Evolutionary conservation across 2,329 filamentous ascomycete species (phyloP), one percentile per base, ranked within the genome.

Genomic region (Penicillium sp.): DNA sequence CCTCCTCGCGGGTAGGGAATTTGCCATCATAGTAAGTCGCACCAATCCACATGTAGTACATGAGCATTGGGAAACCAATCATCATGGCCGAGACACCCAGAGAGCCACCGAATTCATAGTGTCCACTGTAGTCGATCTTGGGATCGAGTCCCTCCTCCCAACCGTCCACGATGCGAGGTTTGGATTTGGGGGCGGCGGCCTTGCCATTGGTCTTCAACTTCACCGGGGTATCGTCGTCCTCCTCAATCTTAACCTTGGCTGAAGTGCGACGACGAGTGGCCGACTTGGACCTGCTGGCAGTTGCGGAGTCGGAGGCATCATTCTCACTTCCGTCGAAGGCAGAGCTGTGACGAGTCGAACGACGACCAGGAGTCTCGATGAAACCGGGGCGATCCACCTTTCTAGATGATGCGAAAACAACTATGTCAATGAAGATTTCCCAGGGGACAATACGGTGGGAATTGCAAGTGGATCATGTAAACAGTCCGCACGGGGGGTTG

Each of bases 41-140:
- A 50, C 95, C 95, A 75, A 96, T 88, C 93, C 93, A 98, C 93
- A 99, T 96, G 79, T 97, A 98, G 84, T 91, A 97, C 93, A 98
- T 98, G 67, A 99, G 84, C 37, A 88, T 61, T n/a, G 95, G 95
- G 77, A 98, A 99, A 46, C 89, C 86, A 61, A 92, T 83, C 91
- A 98, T 98, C 85, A 97, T 92, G 64, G 84, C 80, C 16, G 84
- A 77, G 43, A 93, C 89, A 54, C 95, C 93, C n/a, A 83, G 72
- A 3, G 90, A 87, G 57, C 95, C 95, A 62, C 93, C 93, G 71
- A 98, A 99, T 73, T 99, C 96, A 63, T 82, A 82, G 61, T 84
- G 75, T 47, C 81, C 82, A 53, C 79, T 80, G 53, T 74, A 74
- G 62, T 80, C 78, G 56, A 79, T 63, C 60, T 74, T 78, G 53